phyloP scores from a whole-genome alignment of 139 green algal genomes.

The Picochlorum sp. region DNA sequence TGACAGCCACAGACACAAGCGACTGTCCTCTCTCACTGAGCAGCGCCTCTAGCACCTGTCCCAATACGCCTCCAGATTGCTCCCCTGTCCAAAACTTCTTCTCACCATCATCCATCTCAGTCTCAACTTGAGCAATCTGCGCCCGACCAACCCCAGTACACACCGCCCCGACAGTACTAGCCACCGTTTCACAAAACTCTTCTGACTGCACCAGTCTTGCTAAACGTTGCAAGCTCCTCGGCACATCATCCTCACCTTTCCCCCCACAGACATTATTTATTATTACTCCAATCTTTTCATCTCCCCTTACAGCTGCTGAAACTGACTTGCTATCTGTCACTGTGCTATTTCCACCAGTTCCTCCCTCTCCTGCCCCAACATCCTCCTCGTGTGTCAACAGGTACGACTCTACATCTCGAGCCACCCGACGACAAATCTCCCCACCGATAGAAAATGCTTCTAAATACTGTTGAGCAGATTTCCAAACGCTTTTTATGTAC shows the following conservation, averaged over 20 bases:
- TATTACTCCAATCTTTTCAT: too few relatives aligned
- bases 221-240: constrained; percentile 26
- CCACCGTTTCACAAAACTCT: constrained; percentile 6
- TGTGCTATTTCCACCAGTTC: too few relatives aligned
- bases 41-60: constrained; percentile 23
- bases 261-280: too few relatives aligned
- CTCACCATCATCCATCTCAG: background rate
- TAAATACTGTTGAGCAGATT: constrained; percentile 18
- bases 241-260: constrained; percentile 10
- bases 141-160: constrained; percentile 1
- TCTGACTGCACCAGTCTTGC: constrained; percentile 25
- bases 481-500: constrained; percentile 6
- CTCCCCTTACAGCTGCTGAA: too few relatives aligned
- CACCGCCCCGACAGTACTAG: constrained; percentile 8
- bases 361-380: too few relatives aligned
- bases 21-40: constrained; percentile 20
- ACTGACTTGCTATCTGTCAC: too few relatives aligned
- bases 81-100: background rate
- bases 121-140: background rate
- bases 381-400: too few relatives aligned
- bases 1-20: constrained; percentile 32
- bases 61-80: background rate
- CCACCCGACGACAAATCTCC: constrained; percentile 10
- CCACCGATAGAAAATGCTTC: constrained; percentile 24
- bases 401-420: constrained; percentile 23